Evolutionary conservation across 129 eudicot genomes (phyloP).

Genomic region (Gnaphalium uliginosum): DNA sequence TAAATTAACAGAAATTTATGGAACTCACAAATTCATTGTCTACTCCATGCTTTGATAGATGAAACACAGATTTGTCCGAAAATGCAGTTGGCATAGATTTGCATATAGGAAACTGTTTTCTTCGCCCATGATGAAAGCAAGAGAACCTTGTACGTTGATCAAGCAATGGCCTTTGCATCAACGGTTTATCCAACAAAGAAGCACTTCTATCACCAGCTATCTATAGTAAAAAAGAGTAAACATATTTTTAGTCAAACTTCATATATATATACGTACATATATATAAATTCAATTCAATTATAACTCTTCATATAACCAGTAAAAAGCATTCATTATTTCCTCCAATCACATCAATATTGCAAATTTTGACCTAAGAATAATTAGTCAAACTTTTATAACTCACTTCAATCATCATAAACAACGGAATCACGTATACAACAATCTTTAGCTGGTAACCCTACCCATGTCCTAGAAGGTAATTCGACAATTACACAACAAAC

Average conservation of each 20-base stretch:
- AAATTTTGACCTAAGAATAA: conserved; percentile 18
- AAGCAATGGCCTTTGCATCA: conserved; percentile 30
- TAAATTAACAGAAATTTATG: conserved; percentile 15
- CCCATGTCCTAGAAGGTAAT: neutral
- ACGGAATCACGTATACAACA: neutral
- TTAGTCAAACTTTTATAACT: conserved; percentile 2
- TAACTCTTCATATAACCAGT: conserved; percentile 13
- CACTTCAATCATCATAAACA: neutral
- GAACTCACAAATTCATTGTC: conserved; percentile 54
- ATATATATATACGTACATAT: too few species aligned
- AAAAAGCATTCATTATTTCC: neutral
- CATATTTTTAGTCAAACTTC: neutral
- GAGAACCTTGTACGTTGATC: conserved; percentile 48
- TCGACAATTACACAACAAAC: conserved; percentile 3
- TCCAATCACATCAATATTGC: conserved; percentile 3
- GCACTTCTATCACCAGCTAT: conserved; percentile 47
- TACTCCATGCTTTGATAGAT: conserved; percentile 44
- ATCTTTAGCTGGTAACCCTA: neutral
- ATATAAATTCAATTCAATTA: neutral
- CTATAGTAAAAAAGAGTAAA: conserved; percentile 28
- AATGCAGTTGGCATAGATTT: conserved; percentile 53
- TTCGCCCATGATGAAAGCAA: conserved; percentile 60
- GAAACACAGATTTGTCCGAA: conserved; percentile 65
- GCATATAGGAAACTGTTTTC: conserved; percentile 39
- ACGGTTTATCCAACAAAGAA: conserved; percentile 40